Base-by-base conservation (phyloP, 2,329 filamentous ascomycete genomes). In the Cryphonectria japonica region DNA sequence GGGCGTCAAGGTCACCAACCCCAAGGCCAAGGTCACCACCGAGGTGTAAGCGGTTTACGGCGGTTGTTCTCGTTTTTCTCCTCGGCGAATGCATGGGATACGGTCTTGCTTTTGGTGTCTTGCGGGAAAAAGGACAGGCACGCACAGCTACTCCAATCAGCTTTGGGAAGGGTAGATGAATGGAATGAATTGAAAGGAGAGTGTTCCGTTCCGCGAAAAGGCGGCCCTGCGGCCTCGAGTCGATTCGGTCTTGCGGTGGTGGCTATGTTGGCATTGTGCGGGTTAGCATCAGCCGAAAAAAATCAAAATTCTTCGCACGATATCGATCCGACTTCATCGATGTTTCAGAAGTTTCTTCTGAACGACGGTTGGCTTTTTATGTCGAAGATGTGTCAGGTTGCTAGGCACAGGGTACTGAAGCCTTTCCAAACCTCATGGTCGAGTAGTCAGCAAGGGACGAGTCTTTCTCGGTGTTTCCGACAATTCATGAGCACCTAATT, bases 1-100 rank as follows among this genome's bases (percentile, higher is more conserved):
- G 82, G 94, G 95, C 83, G 96, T 99, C 84, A 99, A 99, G 93
- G 95, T 99, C 85, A 99, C 96, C 83, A 99, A 99, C 90, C 86
- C 93, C 86, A 97, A 98, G 93, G 96, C 95, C 83, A 97, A 95
- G 90, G 92, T 99, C 85, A 97, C 95, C 80, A 97, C 94, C 79
- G 96, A 99, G 91, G 88, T 91, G 81, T 92, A 90, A 89, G 82
- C 63, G 72, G 74, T 72, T 32, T 37, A 67, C 60, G 60, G 65
- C 52, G 67, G 64, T 67, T 64, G 67, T 69, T 69, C 59, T 72
- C 70, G 63, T 68, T 73, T 72, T 73, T 68, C 37, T 71, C 66
- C 69, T 73, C 68, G 73, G 74, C 71, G 73, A 70, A 66, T 73
- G 69, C 72, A 73, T 74, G 71, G 74, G 74, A 73, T 73, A 62